Evolutionary conservation across 768 basidiomycete species (phyloP), one percentile per base, ranked within the genome.

Genomic region (Hericium erinaceus): DNA sequence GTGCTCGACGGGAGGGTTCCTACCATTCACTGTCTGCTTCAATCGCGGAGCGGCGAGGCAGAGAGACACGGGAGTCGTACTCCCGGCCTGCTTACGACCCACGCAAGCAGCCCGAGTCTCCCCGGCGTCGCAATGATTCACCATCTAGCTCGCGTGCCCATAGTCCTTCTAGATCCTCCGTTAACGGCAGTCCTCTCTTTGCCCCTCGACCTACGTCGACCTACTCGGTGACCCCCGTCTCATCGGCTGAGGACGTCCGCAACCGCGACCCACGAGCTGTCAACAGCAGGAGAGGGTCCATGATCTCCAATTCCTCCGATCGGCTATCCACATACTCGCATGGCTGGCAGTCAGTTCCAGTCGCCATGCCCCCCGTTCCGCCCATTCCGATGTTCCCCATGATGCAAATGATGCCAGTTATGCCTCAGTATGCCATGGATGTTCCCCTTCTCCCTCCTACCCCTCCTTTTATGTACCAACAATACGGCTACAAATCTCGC

Each of bases 401-500:
- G n/a, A 26, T 63, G 49, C 62, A 51, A 15, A 39, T 55, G 24
- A 59, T 63, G 44, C 60, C 62, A 4, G 38, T 62, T 1, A 55
- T 62, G 46, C 62, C 62, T 24, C 62, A 59, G 24, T 59, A 44
- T 48, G 48, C 53, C 44, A 54, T 59, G 63, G 59, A 64, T 39
- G 59, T 59, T 56, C 64, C 64, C 48, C 64, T 64, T 20, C 60
- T 64, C 22, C 64, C 64, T 24, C 64, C 64, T 9, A 24, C 62
- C 0, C 60, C 64, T 13, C 62, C 64, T 11, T 64, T 64, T 49
- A 64, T 64, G 64, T 52, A 56, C 16, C 61, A 63, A 15, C 59
- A 58, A 13, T 58, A 62, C 20, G 33, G 18, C n/a, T 50, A 13
- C 12, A 22, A 56, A 38, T 39, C 53, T 7, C 60, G 53, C 53